A percentile compares a stretch with the other conserved stretches of the same genome.
Evolutionary conservation across 2,329 filamentous ascomycete species (phyloP).

Genomic region (Colletotrichum simmondsii): DNA sequence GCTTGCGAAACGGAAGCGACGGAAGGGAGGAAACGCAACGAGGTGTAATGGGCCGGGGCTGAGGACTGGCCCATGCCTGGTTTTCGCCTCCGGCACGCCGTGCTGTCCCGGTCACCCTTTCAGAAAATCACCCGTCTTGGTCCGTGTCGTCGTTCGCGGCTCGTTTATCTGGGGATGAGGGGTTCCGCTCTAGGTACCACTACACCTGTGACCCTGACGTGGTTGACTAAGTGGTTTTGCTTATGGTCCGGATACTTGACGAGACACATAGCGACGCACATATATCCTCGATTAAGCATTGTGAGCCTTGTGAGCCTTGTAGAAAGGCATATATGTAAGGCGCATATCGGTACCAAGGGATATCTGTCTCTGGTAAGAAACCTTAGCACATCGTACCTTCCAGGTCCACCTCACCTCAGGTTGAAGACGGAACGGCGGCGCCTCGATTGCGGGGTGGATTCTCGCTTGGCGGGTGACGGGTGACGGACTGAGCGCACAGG

Average conservation of each 20-base stretch:
- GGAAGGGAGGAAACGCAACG: conserved; percentile 1
- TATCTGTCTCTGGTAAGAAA: neutral
- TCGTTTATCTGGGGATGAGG: conserved; percentile 11
- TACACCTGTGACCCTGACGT: neutral
- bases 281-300: neutral
- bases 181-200: neutral
- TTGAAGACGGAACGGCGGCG: conserved; percentile 7
- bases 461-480: conserved; percentile 9
- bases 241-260: neutral
- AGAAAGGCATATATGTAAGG: neutral
- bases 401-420: no score
- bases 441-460: conserved; percentile 25
- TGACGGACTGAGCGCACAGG: conserved; percentile 23
- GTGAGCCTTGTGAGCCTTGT: no score
- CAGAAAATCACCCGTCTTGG: neutral
- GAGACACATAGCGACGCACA: neutral
- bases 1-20: conserved; percentile 20
- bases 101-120: neutral
- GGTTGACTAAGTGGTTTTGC: neutral
- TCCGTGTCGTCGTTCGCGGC: conserved; percentile 11
- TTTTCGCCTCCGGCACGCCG: neutral
- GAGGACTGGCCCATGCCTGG: conserved; percentile 7
- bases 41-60: conserved; percentile 1
- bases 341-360: neutral
- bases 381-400: neutral